Conservation (phyloP, 345 rosid genomes). For the Physaria fendleri region DNA sequence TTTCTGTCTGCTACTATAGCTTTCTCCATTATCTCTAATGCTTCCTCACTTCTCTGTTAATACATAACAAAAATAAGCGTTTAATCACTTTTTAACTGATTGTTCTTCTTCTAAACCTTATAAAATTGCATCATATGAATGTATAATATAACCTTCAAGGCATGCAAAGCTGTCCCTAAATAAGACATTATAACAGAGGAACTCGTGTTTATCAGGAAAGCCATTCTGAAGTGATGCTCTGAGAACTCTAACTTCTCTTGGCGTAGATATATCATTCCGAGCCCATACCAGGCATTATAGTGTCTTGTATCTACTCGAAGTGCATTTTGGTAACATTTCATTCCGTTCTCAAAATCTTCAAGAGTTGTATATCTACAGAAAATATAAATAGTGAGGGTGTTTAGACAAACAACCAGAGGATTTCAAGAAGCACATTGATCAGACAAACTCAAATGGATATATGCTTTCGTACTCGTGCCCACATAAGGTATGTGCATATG, state of each 20-base stretch:
- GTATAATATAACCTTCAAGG: conserved; percentile 49
- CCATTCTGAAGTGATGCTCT: conserved; percentile 93
- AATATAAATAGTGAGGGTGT: conserved; percentile 4
- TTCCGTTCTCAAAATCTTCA: conserved; percentile 93
- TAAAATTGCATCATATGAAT: not conserved
- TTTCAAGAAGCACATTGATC: not conserved
- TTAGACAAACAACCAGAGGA: conserved; percentile 8
- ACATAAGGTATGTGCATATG: conserved; percentile 91
- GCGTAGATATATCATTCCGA: conserved; percentile 90
- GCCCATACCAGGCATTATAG: conserved; percentile 96
- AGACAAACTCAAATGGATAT: not conserved
- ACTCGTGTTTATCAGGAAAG: conserved; percentile 70
- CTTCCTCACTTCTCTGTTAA: conserved; percentile 79
- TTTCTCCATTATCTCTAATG: conserved; percentile 81
- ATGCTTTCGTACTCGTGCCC: conserved; percentile 82
- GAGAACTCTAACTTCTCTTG: conserved; percentile 94
- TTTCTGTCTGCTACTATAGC: conserved; percentile 87
- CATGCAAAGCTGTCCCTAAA: conserved; percentile 85
- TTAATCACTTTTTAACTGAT: not conserved
- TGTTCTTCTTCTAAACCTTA: not conserved
- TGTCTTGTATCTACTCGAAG: conserved; percentile 87
- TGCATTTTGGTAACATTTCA: conserved; percentile 88
- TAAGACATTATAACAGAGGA: conserved; percentile 97
- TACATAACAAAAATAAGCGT: not conserved
- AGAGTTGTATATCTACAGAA: conserved; percentile 68